A percentile compares a stretch with the other conserved stretches of the same genome.
phyloP scores from a whole-genome alignment of 108 stramenopile genomes.

The Cylindrotheca closterium region DNA sequence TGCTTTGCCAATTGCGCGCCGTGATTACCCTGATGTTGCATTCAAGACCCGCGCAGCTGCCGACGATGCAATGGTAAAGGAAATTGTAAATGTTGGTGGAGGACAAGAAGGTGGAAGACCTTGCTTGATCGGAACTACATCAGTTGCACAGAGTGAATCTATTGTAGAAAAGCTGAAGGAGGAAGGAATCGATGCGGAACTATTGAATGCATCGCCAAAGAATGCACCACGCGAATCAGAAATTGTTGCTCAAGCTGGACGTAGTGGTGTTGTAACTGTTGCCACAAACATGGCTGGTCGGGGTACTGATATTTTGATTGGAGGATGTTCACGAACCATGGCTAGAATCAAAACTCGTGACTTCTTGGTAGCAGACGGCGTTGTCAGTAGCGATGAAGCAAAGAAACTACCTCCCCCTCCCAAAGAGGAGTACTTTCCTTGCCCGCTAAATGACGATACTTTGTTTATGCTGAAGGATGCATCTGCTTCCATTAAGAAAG shows the following conservation, averaged over 20 bases:
- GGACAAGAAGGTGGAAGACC: slow-evolving; percentile 78
- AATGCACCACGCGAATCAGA: slow-evolving; percentile 91
- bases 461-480: slow-evolving; percentile 61
- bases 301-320: slow-evolving; percentile 95
- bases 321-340: slow-evolving; percentile 91
- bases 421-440: slow-evolving; percentile 73
- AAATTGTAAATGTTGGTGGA: slow-evolving; percentile 75
- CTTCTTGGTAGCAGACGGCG: slow-evolving; percentile 65
- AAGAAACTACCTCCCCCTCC: slow-evolving; percentile 69
- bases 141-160: slow-evolving; percentile 84
- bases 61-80: slow-evolving; percentile 79
- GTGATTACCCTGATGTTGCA: slow-evolving; percentile 92
- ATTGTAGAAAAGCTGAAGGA: slow-evolving; percentile 79
- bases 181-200: slow-evolving; percentile 77
- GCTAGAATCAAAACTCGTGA: slow-evolving; percentile 75
- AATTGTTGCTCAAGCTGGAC: slow-evolving; percentile 94
- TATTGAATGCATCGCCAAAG: slow-evolving; percentile 92
- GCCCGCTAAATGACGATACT: slow-evolving; percentile 62
- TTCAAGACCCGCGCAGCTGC: slow-evolving; percentile 91
- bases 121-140: slow-evolving; percentile 93
- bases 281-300: slow-evolving; percentile 98
- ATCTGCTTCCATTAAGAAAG: slow-evolving; percentile 60
- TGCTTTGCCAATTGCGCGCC: slow-evolving; percentile 88
- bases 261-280: slow-evolving; percentile 91
- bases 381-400: slow-evolving; percentile 56